Conservation (phyloP, 2,329 filamentous ascomycete genomes). For the Colletotrichum ledebouriae region DNA sequence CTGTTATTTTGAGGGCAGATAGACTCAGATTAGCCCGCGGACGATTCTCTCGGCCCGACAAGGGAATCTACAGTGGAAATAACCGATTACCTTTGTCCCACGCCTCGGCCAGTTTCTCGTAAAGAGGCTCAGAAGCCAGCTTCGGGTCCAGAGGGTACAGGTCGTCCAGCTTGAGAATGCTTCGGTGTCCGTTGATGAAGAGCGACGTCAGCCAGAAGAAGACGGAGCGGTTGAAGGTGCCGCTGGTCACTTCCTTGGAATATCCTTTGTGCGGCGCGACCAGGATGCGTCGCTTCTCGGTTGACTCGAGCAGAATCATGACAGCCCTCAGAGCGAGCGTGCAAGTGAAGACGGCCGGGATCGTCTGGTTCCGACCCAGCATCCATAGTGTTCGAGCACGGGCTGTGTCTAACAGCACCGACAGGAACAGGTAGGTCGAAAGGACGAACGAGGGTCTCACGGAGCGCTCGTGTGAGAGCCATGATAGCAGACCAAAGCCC, state of each 20-base stretch:
- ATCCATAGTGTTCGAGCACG: constrained; percentile 43
- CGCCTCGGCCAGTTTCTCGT: constrained; percentile 39
- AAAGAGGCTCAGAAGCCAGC: constrained; percentile 42
- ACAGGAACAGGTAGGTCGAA: constrained; percentile 40
- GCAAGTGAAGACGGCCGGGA: constrained; percentile 42
- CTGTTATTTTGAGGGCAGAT: constrained; percentile 21
- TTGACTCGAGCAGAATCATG: constrained; percentile 44
- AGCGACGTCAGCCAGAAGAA: constrained; percentile 69
- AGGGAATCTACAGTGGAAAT: background rate
- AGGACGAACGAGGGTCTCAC: constrained; percentile 42
- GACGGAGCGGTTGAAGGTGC: constrained; percentile 61
- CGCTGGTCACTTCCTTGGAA: constrained; percentile 65
- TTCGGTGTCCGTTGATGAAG: constrained; percentile 62
- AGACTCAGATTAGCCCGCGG: constrained; percentile 28
- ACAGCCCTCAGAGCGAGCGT: constrained; percentile 37
- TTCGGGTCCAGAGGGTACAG: constrained; percentile 45
- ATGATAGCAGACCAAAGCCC: constrained; percentile 29
- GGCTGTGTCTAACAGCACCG: constrained; percentile 42
- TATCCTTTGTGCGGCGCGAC: constrained; percentile 55
- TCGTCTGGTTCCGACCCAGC: constrained; percentile 29
- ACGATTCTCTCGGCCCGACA: constrained; percentile 3
- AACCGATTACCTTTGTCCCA: constrained; percentile 44
- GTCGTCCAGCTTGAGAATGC: constrained; percentile 56
- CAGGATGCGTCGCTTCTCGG: constrained; percentile 51
- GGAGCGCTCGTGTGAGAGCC: constrained; percentile 36